Evolutionary conservation across 345 rosid species (phyloP), one percentile per base, ranked within the genome.

Genomic region (Salix brachista): DNA sequence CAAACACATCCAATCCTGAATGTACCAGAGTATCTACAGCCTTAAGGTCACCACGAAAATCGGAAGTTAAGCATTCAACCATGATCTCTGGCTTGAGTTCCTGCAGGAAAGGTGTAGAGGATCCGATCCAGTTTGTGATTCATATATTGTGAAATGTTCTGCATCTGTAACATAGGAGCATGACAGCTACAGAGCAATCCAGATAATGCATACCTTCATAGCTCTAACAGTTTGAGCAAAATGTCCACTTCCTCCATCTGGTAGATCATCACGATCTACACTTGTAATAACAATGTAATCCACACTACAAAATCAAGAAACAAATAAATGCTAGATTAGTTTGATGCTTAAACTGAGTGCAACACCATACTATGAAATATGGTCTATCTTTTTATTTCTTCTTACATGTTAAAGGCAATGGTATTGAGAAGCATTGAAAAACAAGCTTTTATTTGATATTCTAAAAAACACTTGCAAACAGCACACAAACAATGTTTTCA

Each of bases 221-320:
- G 96, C 95, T 81, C 85, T 79, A 37, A 94, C 99, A 69, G 99
- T 96, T 89, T 79, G 85, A 19, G 95, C 94, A 92, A 94, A 96
- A 91, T 96, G 99, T 54, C 92, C 97, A 82, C 99, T 96, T 75
- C 99, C 98, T 26, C 99, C 98, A 86, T 96, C 98, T 74, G 94
- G 97, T 48, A 96, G 61, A 88, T 96, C 99, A 60, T 96, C 97
- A 78, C 99, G 97, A 79, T 96, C 99, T 21, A 96, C 99, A 69
- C 99, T 96, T 17, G 99, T 96, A 18, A 96, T 75, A 81, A 96
- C 99, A 78, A 96, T 96, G 78, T 94, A 96, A 76, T 96, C 99
- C 86, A 96, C 99, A 78, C 97, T 96, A 75, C 76, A 82, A 56
- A 75, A 72, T 54, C 13, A 37, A 28, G 26, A 17, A 42, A 13